A percentile compares a stretch with the other conserved stretches of the same genome.
Conservation (phyloP, 2,329 filamentous ascomycete genomes). For the Aspergillus eucalypticola region DNA sequence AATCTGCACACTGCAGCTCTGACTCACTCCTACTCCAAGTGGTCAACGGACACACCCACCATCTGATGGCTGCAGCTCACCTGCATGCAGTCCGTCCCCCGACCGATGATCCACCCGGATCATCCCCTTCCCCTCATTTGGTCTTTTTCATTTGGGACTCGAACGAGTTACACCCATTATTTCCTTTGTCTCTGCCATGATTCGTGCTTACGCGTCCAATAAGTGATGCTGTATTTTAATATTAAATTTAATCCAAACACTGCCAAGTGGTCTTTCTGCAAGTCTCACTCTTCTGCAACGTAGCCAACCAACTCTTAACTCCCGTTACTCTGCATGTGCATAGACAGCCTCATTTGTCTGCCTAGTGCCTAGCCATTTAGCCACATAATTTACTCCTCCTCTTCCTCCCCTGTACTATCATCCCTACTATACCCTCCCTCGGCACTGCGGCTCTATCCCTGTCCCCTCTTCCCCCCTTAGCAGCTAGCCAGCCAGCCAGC, state of each 20-base stretch:
- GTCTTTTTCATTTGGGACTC: not conserved
- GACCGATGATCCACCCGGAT: not conserved
- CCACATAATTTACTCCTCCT: too few species aligned
- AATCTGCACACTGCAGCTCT: not conserved
- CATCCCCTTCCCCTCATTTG: not conserved
- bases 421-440: too few species aligned
- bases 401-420: too few species aligned
- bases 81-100: not conserved
- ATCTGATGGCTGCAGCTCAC: not conserved
- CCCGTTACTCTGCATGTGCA: too few species aligned
- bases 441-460: too few species aligned
- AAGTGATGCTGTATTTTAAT: not conserved
- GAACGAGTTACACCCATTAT: not conserved
- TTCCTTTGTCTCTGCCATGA: not conserved
- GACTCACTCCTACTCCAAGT: not conserved
- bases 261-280: not conserved
- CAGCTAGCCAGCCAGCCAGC: too few species aligned
- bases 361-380: too few species aligned
- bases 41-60: not conserved
- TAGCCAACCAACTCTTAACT: not conserved
- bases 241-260: not conserved
- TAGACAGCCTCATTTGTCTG: too few species aligned
- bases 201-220: not conserved
- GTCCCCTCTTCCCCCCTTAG: too few species aligned
- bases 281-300: not conserved